A percentile compares a stretch with the other conserved stretches of the same genome.
These are phyloP conservation scores for Cladophialophora immunda DNA, from an alignment of 2,329 filamentous ascomycete species.

Conservation along the genomic window DNA sequence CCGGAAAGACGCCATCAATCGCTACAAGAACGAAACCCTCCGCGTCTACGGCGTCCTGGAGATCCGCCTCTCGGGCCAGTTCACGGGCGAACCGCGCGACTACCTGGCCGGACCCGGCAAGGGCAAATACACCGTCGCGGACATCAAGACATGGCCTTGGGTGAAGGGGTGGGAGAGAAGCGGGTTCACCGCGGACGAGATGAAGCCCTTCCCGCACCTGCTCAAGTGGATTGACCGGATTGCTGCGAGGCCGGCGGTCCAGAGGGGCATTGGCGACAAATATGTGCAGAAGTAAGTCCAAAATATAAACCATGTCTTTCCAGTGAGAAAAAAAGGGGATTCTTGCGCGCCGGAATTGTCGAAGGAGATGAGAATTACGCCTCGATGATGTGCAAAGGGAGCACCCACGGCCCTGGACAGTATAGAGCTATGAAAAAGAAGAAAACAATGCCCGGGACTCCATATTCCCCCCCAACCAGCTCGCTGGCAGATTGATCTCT, in stretches of 20 bases:
- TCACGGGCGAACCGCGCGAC: constrained; percentile 58
- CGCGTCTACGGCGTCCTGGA: constrained; percentile 65
- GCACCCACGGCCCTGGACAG: background rate
- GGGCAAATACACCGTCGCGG: constrained; percentile 64
- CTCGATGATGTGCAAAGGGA: background rate
- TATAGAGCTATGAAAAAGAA: background rate
- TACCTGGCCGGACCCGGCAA: constrained; percentile 63
- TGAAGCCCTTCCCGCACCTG: constrained; percentile 61
- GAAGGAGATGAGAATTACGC: background rate
- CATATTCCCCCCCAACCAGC: background rate
- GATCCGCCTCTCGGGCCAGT: constrained; percentile 62
- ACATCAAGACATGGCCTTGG: constrained; percentile 64
- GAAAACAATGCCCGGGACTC: background rate
- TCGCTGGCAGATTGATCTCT: no score
- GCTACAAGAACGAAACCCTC: constrained; percentile 62
- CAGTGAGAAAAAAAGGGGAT: background rate
- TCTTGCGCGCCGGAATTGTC: background rate
- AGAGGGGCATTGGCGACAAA: constrained; percentile 54
- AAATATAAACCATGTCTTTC: background rate
- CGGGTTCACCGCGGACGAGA: constrained; percentile 58
- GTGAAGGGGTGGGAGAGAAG: constrained; percentile 55
- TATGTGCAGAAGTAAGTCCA: constrained; percentile 44
- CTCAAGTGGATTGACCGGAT: constrained; percentile 64
- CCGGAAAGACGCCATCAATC: constrained; percentile 55
- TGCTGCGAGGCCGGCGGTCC: constrained; percentile 57